Conservation (phyloP, 2,329 filamentous ascomycete genomes). For the Trichophyton equinum region DNA sequence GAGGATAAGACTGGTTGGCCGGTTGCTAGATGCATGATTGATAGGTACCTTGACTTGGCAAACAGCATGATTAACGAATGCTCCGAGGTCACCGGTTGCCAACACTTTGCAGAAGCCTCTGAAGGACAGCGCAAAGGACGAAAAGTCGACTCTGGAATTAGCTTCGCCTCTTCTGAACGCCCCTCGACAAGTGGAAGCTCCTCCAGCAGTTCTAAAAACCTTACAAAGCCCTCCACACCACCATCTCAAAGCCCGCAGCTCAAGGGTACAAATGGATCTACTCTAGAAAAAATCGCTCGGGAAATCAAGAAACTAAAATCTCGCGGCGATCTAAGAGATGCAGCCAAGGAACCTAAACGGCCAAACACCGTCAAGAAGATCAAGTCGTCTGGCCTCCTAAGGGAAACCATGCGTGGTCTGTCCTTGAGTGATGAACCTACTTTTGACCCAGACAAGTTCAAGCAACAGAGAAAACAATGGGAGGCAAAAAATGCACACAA, state of each 20-base stretch:
- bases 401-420: conserved; percentile 20
- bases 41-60: conserved; percentile 47
- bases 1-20: conserved; percentile 47
- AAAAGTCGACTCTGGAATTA: conserved; percentile 53
- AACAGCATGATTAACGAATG: conserved; percentile 52
- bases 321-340: conserved; percentile 37
- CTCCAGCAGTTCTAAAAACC: conserved; percentile 19
- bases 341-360: conserved; percentile 16
- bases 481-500: conserved; percentile 33
- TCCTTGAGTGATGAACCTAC: conserved; percentile 26
- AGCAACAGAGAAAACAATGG: conserved; percentile 35
- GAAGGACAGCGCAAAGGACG: conserved; percentile 22
- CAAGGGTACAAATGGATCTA: conserved; percentile 35
- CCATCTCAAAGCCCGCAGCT: conserved; percentile 25
- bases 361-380: conserved; percentile 24
- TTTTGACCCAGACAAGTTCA: conserved; percentile 40
- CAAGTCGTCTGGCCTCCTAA: conserved; percentile 22
- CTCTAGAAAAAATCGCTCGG: conserved; percentile 48
- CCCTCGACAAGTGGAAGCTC: conserved; percentile 27
- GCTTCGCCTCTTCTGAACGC: conserved; percentile 37
- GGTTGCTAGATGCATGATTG: conserved; percentile 35
- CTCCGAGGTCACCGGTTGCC: conserved; percentile 35
- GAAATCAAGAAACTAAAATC: conserved; percentile 49
- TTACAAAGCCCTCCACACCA: conserved; percentile 12
- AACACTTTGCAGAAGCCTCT: conserved; percentile 24